phyloP scores from a whole-genome alignment of 2,329 filamentous ascomycete species.

The Aspergillus sp. region DNA sequence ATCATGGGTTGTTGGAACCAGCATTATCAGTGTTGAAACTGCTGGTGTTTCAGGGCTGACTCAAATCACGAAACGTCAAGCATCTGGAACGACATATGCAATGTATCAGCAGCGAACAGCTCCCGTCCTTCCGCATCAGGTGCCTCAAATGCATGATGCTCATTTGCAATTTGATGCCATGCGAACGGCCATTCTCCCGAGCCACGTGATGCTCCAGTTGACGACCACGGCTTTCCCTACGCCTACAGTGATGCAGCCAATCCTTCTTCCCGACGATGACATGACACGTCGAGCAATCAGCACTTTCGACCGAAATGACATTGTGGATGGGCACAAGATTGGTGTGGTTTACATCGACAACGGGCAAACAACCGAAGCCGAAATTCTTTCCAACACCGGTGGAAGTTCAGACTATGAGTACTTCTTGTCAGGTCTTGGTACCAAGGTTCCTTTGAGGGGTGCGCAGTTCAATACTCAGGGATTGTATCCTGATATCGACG shows the following conservation, averaged over 20 bases:
- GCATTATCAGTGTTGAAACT: conserved; percentile 48
- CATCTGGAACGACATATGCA: conserved; percentile 47
- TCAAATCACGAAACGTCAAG: conserved; percentile 48
- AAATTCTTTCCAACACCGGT: conserved; percentile 80
- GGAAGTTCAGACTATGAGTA: conserved; percentile 85
- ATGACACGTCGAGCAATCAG: conserved; percentile 68
- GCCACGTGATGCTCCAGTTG: conserved; percentile 43
- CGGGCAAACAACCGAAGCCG: conserved; percentile 73
- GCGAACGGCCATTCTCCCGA: conserved; percentile 40
- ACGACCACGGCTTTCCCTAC: conserved; percentile 40
- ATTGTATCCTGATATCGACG: conserved; percentile 77
- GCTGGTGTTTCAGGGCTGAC: conserved; percentile 43
- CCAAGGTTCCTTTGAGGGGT: conserved; percentile 72
- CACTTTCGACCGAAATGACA: conserved; percentile 79
- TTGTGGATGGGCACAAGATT: conserved; percentile 91
- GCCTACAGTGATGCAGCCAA: conserved; percentile 57
- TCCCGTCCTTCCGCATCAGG: conserved; percentile 41
- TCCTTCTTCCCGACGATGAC: conserved; percentile 71
- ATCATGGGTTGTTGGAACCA: conserved; percentile 49
- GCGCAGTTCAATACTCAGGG: conserved; percentile 92
- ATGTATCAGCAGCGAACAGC: conserved; percentile 45
- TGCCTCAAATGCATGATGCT: conserved; percentile 35
- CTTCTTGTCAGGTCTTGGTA: conserved; percentile 78
- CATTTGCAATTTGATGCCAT: conserved; percentile 33
- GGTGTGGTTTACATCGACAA: conserved; percentile 91